Evolutionary conservation across 78 protist species (phyloP).

Genomic region (Goniomonas avonlea): DNA sequence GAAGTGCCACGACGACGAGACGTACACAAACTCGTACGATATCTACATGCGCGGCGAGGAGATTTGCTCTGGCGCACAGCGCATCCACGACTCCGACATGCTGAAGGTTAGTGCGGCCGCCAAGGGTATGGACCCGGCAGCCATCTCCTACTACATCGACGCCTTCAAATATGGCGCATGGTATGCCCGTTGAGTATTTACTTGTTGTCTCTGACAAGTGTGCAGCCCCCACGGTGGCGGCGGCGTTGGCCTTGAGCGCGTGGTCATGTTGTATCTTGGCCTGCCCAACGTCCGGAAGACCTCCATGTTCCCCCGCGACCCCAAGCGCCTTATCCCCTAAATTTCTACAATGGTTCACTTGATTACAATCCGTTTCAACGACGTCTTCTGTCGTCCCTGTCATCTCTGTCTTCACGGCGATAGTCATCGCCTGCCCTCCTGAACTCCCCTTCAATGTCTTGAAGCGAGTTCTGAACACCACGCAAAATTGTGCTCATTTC

Average conservation of each 20-base stretch:
- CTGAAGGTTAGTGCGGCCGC: neutral
- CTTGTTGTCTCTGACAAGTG: no score
- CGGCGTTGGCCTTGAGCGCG: conserved; percentile 88
- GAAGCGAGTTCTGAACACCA: no score
- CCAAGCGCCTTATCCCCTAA: conserved; percentile 78
- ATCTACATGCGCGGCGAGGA: conserved; percentile 96
- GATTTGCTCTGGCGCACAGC: conserved; percentile 97
- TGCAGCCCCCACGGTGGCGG: conserved; percentile 99
- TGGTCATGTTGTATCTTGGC: conserved; percentile 89
- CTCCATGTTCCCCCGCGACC: conserved; percentile 95
- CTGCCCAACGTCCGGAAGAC: conserved; percentile 84
- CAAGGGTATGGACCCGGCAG: neutral
- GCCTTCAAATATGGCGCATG: conserved; percentile 89
- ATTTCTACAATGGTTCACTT: no score
- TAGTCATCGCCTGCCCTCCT: no score
- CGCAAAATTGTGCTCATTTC: no score
- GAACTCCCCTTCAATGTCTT: no score
- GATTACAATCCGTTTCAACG: no score
- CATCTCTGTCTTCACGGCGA: no score
- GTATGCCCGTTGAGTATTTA: no score
- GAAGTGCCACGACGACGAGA: conserved; percentile 59
- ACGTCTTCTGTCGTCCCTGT: no score
- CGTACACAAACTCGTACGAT: conserved; percentile 93
- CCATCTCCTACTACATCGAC: conserved; percentile 70
- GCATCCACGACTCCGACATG: conserved; percentile 80